These are phyloP conservation scores for Deuterostichococcus epilithicus DNA, from an alignment of 139 green algal genomes.

Conservation along the genomic window DNA sequence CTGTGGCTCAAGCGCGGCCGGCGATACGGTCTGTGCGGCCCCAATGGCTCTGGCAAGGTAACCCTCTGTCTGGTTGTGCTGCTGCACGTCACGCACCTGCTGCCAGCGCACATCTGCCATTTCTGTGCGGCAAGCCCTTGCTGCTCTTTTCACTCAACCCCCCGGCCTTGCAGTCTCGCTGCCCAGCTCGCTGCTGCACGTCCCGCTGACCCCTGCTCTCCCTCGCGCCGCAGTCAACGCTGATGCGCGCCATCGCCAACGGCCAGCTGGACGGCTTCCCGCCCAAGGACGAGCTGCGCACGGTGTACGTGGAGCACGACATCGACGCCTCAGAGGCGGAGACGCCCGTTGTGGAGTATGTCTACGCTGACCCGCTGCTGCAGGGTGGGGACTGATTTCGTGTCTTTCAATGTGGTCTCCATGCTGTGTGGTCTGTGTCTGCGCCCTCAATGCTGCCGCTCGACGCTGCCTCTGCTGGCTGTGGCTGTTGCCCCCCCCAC, in stretches of 20 bases:
- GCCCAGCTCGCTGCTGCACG: too few species aligned
- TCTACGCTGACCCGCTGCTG: conserved; percentile 53
- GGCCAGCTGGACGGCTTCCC: conserved; percentile 90
- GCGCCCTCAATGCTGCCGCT: too few species aligned
- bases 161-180: too few species aligned
- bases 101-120: neutral
- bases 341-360: conserved; percentile 57
- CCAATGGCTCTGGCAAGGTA: conserved; percentile 76
- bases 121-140: too few species aligned
- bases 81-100: neutral
- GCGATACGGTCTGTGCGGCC: conserved; percentile 85
- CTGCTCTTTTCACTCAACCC: too few species aligned
- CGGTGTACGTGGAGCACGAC: conserved; percentile 90
- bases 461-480: too few species aligned
- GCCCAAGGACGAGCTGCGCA: conserved; percentile 71
- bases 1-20: conserved; percentile 75
- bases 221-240: conserved; percentile 54
- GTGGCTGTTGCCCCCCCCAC: too few species aligned
- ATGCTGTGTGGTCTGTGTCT: too few species aligned
- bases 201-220: neutral
- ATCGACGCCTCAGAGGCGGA: conserved; percentile 71
- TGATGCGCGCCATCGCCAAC: conserved; percentile 92
- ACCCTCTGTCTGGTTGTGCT: neutral
- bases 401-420: neutral
- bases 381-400: conserved; percentile 30